Evolutionary conservation across 1,284 basidiomycete genomes (phyloP).

Genomic region (Grifola frondosa): DNA sequence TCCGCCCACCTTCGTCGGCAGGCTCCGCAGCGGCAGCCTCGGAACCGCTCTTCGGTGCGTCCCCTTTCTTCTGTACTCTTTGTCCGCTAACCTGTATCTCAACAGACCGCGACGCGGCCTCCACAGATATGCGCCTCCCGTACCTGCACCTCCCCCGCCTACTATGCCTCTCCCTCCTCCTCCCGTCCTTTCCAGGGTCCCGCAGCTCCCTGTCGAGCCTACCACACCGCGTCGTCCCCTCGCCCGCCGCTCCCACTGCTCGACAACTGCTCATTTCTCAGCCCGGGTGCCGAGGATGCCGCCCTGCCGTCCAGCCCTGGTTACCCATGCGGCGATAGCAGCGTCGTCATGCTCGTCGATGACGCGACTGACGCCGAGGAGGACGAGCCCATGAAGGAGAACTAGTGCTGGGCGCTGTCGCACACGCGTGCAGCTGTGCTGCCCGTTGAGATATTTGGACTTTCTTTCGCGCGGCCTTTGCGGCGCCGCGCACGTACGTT

Average conservation of each 20-base stretch:
- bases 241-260: conserved; percentile 20
- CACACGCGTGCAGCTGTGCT: too few relatives aligned
- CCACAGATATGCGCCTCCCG: conserved; percentile 14
- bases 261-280: too few relatives aligned
- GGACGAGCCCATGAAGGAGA: too few relatives aligned
- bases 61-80: conserved; percentile 1
- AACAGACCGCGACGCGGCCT: not conserved
- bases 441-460: too few relatives aligned
- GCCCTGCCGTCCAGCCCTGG: too few relatives aligned
- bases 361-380: too few relatives aligned
- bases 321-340: too few relatives aligned
- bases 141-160: conserved; percentile 9
- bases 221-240: conserved; percentile 21
- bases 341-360: too few relatives aligned
- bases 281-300: too few relatives aligned
- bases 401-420: too few relatives aligned
- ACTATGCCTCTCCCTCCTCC: conserved; percentile 14
- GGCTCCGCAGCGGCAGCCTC: conserved; percentile 30
- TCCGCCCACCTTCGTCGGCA: conserved; percentile 20
- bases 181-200: conserved; percentile 17
- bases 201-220: conserved; percentile 13
- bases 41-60: conserved; percentile 26
- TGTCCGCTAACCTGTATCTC: not conserved
- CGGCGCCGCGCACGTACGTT: too few relatives aligned
- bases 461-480: too few relatives aligned